These are phyloP conservation scores for Cetraspora pellucida DNA, from an alignment of 192 early-diverging fungal species.

Conservation along the genomic window DNA sequence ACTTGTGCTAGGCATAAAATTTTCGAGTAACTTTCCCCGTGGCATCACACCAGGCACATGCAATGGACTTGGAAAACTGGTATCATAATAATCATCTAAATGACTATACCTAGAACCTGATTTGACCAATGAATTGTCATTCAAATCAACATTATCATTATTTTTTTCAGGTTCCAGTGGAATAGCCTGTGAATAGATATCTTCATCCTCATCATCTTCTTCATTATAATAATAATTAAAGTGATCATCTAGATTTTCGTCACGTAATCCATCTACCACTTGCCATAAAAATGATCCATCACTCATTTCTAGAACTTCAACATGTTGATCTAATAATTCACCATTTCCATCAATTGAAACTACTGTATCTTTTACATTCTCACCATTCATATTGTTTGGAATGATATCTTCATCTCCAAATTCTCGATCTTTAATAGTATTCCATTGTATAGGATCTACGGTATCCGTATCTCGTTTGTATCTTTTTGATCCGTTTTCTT, in stretches of 20 bases:
- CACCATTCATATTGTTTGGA: neutral
- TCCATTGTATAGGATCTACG: neutral
- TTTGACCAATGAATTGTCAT: neutral
- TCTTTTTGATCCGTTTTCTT: neutral
- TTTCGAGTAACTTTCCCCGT: neutral
- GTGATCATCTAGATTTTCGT: neutral
- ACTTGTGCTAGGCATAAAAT: slow-evolving; percentile 28
- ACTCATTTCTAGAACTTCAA: slow-evolving; percentile 31
- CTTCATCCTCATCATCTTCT: neutral
- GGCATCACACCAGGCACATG: slow-evolving; percentile 2
- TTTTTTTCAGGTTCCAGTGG: slow-evolving; percentile 2
- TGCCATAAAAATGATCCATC: slow-evolving; percentile 34
- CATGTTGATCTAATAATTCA: slow-evolving; percentile 18
- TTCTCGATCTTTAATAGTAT: neutral
- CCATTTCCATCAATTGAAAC: neutral
- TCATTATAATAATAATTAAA: slow-evolving; percentile 29
- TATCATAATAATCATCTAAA: slow-evolving; percentile 13
- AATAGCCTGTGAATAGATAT: neutral
- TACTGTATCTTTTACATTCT: no score
- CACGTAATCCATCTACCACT: slow-evolving; percentile 30
- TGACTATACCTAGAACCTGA: neutral
- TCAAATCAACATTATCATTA: neutral
- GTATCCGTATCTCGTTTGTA: neutral
- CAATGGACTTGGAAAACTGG: neutral
- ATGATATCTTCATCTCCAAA: neutral